phyloP scores from a whole-genome alignment of 2,329 filamentous ascomycete species.

The Alternaria sp. region DNA sequence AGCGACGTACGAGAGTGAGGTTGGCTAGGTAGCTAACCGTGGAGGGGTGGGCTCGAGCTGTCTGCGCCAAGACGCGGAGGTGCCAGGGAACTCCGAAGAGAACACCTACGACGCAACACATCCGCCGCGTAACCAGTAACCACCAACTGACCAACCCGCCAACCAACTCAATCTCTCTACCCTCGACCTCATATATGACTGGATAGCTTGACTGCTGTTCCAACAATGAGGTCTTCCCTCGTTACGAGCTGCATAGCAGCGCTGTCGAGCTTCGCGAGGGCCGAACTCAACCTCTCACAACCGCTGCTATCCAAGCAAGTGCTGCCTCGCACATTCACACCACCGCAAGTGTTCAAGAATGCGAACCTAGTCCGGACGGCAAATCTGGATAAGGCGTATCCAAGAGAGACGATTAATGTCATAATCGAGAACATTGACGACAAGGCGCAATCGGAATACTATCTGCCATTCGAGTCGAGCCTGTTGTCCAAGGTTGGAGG shows the following conservation, averaged over 20 bases:
- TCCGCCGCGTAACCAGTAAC: conserved; percentile 32
- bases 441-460: conserved; percentile 87
- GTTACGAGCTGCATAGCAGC: conserved; percentile 60
- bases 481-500: conserved; percentile 81
- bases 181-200: conserved; percentile 42
- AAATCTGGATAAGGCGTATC: conserved; percentile 92
- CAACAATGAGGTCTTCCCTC: conserved; percentile 53
- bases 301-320: conserved; percentile 63
- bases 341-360: conserved; percentile 92
- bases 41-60: conserved; percentile 29
- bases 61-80: conserved; percentile 32
- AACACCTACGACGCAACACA: conserved; percentile 50
- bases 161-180: conserved; percentile 19
- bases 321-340: conserved; percentile 70
- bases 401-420: conserved; percentile 91
- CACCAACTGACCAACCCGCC: conserved; percentile 26
- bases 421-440: conserved; percentile 86
- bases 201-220: conserved; percentile 42
- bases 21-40: conserved; percentile 5
- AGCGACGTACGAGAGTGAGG: conserved; percentile 17
- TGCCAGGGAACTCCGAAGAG: conserved; percentile 42
- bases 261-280: conserved; percentile 67
- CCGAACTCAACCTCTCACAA: conserved; percentile 67
- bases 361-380: conserved; percentile 87
- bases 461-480: conserved; percentile 80